Conservation (phyloP, 2,329 filamentous ascomycete species). For the Epichloe baconii region DNA sequence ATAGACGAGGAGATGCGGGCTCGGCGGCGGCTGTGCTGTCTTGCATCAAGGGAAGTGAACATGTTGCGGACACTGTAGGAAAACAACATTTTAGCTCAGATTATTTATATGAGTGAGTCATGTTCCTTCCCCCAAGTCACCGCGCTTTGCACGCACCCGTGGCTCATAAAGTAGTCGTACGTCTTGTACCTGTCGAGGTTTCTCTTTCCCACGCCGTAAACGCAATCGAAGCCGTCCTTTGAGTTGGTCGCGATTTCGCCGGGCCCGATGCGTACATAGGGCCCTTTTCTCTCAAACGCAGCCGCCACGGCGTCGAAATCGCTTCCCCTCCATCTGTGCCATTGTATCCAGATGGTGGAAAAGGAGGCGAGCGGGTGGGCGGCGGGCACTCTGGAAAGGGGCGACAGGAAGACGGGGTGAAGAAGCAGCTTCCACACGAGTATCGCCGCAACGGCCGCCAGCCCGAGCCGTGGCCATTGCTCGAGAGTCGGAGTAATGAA, state of each 20-base stretch:
- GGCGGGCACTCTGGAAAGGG: neutral
- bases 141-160: neutral
- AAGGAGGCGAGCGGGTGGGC: neutral
- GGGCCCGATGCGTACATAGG: neutral
- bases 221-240: neutral
- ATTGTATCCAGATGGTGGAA: neutral
- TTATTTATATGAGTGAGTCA: too few relatives aligned
- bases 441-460: neutral
- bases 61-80: neutral
- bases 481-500: neutral
- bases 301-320: neutral
- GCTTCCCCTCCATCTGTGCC: neutral
- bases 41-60: neutral
- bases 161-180: neutral
- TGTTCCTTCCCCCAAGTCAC: too few relatives aligned
- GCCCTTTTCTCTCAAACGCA: neutral
- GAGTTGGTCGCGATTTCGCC: neutral
- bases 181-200: neutral
- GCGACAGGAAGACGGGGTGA: neutral
- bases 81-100: neutral
- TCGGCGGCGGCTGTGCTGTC: neutral
- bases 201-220: neutral
- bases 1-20: neutral
- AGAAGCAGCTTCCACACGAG: neutral
- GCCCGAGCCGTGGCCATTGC: neutral